Conservation (phyloP, 768 basidiomycete species). For the Trametes maxima region DNA sequence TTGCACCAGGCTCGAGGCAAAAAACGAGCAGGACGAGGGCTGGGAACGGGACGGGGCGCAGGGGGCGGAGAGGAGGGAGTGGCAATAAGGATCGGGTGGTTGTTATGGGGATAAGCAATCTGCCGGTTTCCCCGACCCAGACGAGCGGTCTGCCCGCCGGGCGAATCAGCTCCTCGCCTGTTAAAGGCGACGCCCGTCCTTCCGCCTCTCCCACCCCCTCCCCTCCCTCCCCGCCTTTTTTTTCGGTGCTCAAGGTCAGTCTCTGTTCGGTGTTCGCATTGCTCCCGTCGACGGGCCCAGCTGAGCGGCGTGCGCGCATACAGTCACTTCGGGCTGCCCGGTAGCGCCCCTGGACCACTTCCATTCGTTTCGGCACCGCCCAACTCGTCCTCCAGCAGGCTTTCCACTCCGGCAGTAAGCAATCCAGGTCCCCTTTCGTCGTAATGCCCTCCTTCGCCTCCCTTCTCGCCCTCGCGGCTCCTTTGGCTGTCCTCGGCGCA, state of each 20-base stretch:
- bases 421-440: conserved; percentile 4
- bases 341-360: conserved; percentile 60
- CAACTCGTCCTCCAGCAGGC: conserved; percentile 32
- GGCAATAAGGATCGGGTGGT: conserved; percentile 6
- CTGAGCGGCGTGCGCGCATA: conserved; percentile 24
- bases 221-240: conserved; percentile 21
- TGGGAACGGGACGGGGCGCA: neutral
- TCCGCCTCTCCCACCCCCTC: conserved; percentile 18
- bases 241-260: conserved; percentile 27
- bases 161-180: conserved; percentile 16
- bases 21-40: too few species aligned
- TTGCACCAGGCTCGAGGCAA: too few species aligned
- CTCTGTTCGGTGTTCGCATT: neutral
- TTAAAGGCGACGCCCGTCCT: conserved; percentile 19
- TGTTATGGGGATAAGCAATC: conserved; percentile 24
- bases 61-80: conserved; percentile 2
- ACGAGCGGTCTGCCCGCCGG: conserved; percentile 12
- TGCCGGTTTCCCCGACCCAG: conserved; percentile 30
- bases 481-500: conserved; percentile 27
- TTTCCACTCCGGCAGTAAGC: conserved; percentile 28
- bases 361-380: conserved; percentile 27
- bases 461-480: conserved; percentile 31
- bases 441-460: conserved; percentile 30
- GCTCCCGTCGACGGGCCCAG: conserved; percentile 3
- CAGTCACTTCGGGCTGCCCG: conserved; percentile 68